Conservation (phyloP, 345 rosid genomes). For the Pelargonium nanum region DNA sequence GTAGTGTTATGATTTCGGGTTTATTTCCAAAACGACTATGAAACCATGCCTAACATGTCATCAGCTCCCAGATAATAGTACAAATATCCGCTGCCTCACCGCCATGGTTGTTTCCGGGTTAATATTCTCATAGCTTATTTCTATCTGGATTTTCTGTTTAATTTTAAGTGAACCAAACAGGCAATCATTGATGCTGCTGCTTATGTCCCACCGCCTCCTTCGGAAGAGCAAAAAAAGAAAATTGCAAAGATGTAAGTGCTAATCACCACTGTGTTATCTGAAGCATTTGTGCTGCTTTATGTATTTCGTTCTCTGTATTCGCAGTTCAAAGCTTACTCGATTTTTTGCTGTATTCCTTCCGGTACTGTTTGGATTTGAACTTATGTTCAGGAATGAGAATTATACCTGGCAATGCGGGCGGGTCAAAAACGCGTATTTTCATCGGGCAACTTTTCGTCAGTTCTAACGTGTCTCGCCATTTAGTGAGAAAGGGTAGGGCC, state of each 20-base stretch:
- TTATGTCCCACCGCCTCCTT: constrained; percentile 92
- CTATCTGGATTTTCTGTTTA: neutral
- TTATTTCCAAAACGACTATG: neutral
- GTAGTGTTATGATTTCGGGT: too few relatives aligned
- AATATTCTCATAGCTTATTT: neutral
- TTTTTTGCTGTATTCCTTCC: neutral
- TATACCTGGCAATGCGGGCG: too few relatives aligned
- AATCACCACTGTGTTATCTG: neutral
- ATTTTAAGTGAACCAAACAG: constrained; percentile 27
- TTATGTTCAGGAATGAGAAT: too few relatives aligned
- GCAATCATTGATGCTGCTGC: constrained; percentile 85
- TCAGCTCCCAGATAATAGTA: neutral
- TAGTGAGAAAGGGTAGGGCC: too few relatives aligned
- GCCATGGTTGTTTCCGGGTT: neutral
- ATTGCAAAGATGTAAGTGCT: constrained; percentile 58
- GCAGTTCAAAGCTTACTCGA: neutral
- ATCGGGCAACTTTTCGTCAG: too few relatives aligned
- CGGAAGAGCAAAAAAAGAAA: constrained; percentile 96
- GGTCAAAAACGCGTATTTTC: too few relatives aligned
- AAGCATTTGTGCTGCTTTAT: neutral
- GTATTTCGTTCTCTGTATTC: neutral
- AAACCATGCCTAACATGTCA: neutral
- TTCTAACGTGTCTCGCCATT: too few relatives aligned
- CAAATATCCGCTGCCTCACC: too few relatives aligned
- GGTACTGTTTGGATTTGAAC: neutral